Base-by-base conservation (phyloP, 805 yeast genomes). In the Lachancea thermotolerans region DNA sequence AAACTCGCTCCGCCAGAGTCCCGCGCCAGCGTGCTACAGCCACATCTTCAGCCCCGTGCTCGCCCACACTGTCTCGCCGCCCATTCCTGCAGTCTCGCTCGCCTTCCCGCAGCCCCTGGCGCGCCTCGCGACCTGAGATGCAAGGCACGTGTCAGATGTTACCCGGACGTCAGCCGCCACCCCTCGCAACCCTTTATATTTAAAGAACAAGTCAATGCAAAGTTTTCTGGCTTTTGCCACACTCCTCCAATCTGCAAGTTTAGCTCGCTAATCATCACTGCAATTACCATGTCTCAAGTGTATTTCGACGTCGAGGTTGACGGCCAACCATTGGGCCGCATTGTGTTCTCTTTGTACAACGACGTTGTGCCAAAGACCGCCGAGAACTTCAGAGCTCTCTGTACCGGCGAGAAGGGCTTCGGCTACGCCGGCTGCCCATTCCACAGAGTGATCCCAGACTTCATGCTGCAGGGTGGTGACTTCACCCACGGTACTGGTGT, bases 401-500 rank as follows among this genome's bases (percentile, higher is more conserved):
- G 84, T 68, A 89, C 97, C 54, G 97, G 97, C 64, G 96, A 89
- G 77, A 85, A 88, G 78, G 98, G 97, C 51, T 87, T 75, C 68
- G 98, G 97, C 59, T 91, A 85, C 81, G 81, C 83, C 64, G 81
- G 79, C 61, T 88, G 96, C 49, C 74, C 82, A 60, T 90, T 91
- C 93, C 97, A 90, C 87, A 84, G 96, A 75, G 95, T 90, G 55
- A 89, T 89, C 63, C 96, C 96, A 62, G 83, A 86, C 71, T 93
- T 93, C 79, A 91, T 91, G 99, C 78, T 93, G 69, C 98, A 93
- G 78, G 98, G 95, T 72, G 95, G 95, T 77, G 95, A 86, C 71
- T 84, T 86, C 80, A 85, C 93, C 69, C 74, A 77, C 72, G 88
- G 87, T 71, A 85, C 89, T 73, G 99, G 99, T 69, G 85, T 95